Evolutionary conservation across 306 rosid species (phyloP).

Genomic region (Vicia faba): DNA sequence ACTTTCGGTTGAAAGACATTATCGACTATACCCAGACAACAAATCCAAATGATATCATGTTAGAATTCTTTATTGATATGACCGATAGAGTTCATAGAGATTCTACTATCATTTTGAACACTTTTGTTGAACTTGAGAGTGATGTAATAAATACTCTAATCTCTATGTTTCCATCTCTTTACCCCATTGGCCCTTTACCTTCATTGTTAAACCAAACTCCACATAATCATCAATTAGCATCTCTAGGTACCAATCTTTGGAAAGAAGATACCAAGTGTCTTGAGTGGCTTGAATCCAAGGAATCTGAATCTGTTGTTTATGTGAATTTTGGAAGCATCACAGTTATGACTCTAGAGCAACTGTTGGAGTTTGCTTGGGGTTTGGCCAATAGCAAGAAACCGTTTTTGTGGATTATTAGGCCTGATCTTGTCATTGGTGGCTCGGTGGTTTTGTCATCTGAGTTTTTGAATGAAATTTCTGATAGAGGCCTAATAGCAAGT

Average conservation of each 20-base stretch:
- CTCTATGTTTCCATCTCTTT: slow-evolving; percentile 15
- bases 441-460: not conserved
- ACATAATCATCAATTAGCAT: not conserved
- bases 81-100: slow-evolving; percentile 4
- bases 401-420: slow-evolving; percentile 35
- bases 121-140: slow-evolving; percentile 33
- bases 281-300: slow-evolving; percentile 34
- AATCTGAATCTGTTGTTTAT: slow-evolving; percentile 1
- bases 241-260: slow-evolving; percentile 33
- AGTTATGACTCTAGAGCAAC: slow-evolving; percentile 13
- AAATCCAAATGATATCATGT: slow-evolving; percentile 26
- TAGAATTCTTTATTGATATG: not conserved
- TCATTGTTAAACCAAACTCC: slow-evolving; percentile 29
- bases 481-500: slow-evolving; percentile 31
- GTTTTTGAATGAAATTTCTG: slow-evolving; percentile 24
- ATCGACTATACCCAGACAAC: slow-evolving; percentile 4
- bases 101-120: slow-evolving; percentile 9
- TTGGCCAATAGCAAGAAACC: slow-evolving; percentile 26
- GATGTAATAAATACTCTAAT: slow-evolving; percentile 16
- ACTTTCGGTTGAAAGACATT: slow-evolving; percentile 28
- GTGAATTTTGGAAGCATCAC: slow-evolving; percentile 35
- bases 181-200: slow-evolving; percentile 34
- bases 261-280: slow-evolving; percentile 30
- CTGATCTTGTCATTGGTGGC: slow-evolving; percentile 34
- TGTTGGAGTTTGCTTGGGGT: slow-evolving; percentile 36